Base-by-base conservation (phyloP, 225 moss, liverwort and hornwort species). In the Physcomitrellopsis africana region DNA sequence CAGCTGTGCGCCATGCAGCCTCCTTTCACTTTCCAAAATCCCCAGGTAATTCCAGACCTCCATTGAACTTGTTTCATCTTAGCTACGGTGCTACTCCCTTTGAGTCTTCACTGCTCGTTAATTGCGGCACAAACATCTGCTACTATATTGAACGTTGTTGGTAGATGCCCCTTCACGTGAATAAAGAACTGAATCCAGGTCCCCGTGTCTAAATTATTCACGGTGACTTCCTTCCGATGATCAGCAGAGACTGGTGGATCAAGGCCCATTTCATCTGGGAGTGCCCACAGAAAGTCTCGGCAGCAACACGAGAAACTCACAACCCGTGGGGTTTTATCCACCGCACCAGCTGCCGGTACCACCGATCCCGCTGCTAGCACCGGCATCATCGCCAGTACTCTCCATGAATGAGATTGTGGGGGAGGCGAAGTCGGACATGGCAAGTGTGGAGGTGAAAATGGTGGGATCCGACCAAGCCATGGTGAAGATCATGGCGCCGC, bases 361-460 rank as follows among this genome's bases (percentile, higher is more conserved):
- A 16, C 17, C 67, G 19, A 55, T 70, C 9, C 42, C 48, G n/a
- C 16, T 44, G 10, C 26, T 20, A 9, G 54, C 43, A 69, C 71
- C 77, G 20, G 49, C 51, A 44, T 9, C 51, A 45, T 10, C 46
- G 15, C 4, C 32, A 4, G 1, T 37, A 37, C 32, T 37, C 1
- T 1, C 47, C 4, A 58, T 53, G 65, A 44, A 51, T 24, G 74
- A 75, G 60, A 59, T 53, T 32, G 77, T 76, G 52, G 91, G 83
- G 13, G 87, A 92, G 70, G 82, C 76, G 70, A 75, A 57, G 51
- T 87, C 91, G 41, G 77, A 80, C 18, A 67, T 70, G 71, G 91
- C 89, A 16, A 77, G 60, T 9, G 91, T 95, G 63, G 89, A 91
- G 58, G 91, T 95, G 72, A 81, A 82, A 58, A 24, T 81, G 74